These are phyloP conservation scores for Colletotrichum euphorbiae DNA, from an alignment of 2,329 filamentous ascomycete species.

Conservation along the genomic window DNA sequence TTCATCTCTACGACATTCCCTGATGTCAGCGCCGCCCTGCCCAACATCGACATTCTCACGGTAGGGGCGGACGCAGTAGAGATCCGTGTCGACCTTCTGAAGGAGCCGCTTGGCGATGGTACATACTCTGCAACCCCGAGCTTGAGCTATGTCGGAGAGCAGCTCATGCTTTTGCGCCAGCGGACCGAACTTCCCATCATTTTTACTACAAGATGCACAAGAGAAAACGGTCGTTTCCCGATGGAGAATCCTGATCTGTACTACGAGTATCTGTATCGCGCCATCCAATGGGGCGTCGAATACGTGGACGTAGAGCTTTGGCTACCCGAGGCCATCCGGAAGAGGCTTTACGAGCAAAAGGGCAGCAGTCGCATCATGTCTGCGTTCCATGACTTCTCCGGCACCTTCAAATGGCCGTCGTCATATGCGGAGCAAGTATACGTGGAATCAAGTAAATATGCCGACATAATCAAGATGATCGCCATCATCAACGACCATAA, in stretches of 20 bases:
- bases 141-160: constrained; percentile 85
- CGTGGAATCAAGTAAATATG: constrained; percentile 76
- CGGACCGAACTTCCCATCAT: constrained; percentile 91
- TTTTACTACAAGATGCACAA: constrained; percentile 85
- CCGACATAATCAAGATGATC: constrained; percentile 93
- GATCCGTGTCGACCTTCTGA: constrained; percentile 83
- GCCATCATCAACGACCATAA: constrained; percentile 83
- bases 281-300: constrained; percentile 89
- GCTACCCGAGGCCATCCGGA: constrained; percentile 82
- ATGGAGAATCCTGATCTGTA: constrained; percentile 83
- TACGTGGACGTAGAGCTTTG: constrained; percentile 92
- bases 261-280: constrained; percentile 83
- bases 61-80: constrained; percentile 90
- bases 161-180: constrained; percentile 86
- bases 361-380: constrained; percentile 89
- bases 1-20: constrained; percentile 91
- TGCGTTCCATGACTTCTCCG: constrained; percentile 91
- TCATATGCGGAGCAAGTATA: constrained; percentile 78
- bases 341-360: constrained; percentile 73
- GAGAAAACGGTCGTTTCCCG: constrained; percentile 85
- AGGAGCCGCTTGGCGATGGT: constrained; percentile 75
- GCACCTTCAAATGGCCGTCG: constrained; percentile 85
- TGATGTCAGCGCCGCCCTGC: constrained; percentile 83
- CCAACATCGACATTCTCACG: constrained; percentile 87
- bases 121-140: constrained; percentile 76